Base-by-base conservation (phyloP, 2,329 filamentous ascomycete species). In the Sclerotinia subarctica region DNA sequence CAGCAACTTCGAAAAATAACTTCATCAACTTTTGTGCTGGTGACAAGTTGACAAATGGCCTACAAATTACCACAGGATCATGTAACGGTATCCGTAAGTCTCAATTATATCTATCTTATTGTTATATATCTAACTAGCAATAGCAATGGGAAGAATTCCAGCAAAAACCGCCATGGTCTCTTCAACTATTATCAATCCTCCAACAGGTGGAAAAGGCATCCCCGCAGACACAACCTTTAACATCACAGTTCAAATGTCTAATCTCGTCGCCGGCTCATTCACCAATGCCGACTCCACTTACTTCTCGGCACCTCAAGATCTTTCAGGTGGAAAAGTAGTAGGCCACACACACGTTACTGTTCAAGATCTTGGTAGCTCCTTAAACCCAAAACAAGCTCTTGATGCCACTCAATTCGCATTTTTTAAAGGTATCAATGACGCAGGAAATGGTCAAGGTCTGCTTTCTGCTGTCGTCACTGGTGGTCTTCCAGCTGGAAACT, bases 41-140 rank as follows among this genome's bases (percentile, higher is more conserved):
- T 24, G 73, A 76, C 75, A 83, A 80, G 0, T 76, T 87, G 59
- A 89, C 87, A 71, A 87, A 90, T 73, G 88, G 87, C 73, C 78
- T 83, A 38, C 87, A 90, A 76, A 80, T 83, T 64, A 80, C 80
- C 69, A 77, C 72, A 5, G 88, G 88, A 26, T 90, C 87, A 47
- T 90, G 88, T 79, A 90, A 90, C 49, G 76, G 76, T 67, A 77
- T 78, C 51, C 66, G 76, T 77, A 74, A 72, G 76, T 74, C 13
- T 51, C 21, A n/a, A 7, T 35, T 13, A 2, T 2, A 19, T 51
- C 21, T 38, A 5, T n/a, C n/a, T 11, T 13, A 15, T 32, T 10
- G 4, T 19, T 11, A 24, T 1, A 24, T 29, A 62, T 51, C 59
- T 73, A 59, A 74, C 13, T 13, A 15, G 46, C n/a, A 73, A 72